Conservation (phyloP, 345 rosid species). For the Sisymbrium altissimum region DNA sequence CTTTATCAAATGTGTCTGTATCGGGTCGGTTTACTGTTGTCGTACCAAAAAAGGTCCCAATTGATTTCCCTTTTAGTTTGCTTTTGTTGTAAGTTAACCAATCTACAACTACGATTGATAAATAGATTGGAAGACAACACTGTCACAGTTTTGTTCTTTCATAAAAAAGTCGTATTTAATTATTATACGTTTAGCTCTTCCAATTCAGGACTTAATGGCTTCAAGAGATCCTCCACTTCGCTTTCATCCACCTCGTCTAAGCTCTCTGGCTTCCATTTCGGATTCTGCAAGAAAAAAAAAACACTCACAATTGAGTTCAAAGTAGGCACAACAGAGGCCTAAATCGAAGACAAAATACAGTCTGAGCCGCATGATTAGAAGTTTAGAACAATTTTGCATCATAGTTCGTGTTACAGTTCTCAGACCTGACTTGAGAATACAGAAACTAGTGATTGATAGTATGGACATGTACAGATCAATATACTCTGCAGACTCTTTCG, state of each 20-base stretch:
- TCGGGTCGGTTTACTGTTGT: too few species aligned
- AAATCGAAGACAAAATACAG: neutral
- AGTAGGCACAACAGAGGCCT: neutral
- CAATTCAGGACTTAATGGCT: conserved; percentile 48
- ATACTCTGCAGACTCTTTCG: too few species aligned
- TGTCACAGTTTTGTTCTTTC: neutral
- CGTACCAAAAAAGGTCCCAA: too few species aligned
- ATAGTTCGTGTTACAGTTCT: neutral
- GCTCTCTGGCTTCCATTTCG: conserved; percentile 75
- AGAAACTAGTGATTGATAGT: too few species aligned
- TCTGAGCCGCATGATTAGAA: neutral
- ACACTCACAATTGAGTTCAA: neutral
- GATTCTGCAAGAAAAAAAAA: conserved; percentile 56
- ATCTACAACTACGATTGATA: too few species aligned
- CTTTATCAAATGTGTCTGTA: too few species aligned
- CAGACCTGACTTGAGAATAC: neutral
- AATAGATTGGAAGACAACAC: neutral
- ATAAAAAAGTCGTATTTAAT: neutral
- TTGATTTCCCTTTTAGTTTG: neutral
- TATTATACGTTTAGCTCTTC: conserved; percentile 57
- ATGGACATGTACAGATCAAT: too few species aligned
- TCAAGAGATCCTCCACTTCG: conserved; percentile 69
- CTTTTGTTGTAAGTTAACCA: neutral
- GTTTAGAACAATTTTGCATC: neutral
- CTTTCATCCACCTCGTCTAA: conserved; percentile 55